Conservation (phyloP, 257 asterid species). For the Nicotiana paniculata region DNA sequence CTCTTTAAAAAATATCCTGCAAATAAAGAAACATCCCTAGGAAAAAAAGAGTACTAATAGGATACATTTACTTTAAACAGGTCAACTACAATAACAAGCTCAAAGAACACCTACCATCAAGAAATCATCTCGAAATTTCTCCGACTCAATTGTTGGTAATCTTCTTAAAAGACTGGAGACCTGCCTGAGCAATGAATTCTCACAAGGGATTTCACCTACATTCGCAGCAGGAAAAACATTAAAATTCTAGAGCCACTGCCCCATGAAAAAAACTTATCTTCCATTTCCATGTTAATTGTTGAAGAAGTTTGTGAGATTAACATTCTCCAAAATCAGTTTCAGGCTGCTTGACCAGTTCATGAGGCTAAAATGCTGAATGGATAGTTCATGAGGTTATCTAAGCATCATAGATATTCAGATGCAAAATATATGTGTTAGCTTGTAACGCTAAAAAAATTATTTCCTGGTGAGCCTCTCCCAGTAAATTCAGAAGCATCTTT, state of each 20-base stretch:
- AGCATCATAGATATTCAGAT: neutral
- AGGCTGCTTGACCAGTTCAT: neutral
- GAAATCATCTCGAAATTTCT: slow-evolving; percentile 84
- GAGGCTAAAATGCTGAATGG: neutral
- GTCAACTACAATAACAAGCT: neutral
- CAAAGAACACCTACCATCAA: slow-evolving; percentile 68
- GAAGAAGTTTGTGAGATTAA: neutral
- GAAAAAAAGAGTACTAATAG: neutral
- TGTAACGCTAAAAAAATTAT: neutral
- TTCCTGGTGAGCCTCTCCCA: neutral
- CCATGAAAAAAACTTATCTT: neutral
- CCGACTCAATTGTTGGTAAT: slow-evolving; percentile 88
- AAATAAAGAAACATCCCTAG: neutral
- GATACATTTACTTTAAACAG: neutral
- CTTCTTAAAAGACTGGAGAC: slow-evolving; percentile 94
- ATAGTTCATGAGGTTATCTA: neutral
- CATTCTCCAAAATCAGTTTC: neutral
- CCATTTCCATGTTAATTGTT: neutral
- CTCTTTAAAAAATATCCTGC: neutral
- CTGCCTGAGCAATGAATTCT: slow-evolving; percentile 80
- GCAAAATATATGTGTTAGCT: neutral
- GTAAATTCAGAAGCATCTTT: neutral
- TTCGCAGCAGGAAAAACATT: slow-evolving; percentile 6
- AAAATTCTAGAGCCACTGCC: neutral
- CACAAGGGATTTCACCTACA: slow-evolving; percentile 78